Percentiles rank a stretch among this genome's conserved stretches.
Evolutionary conservation across 768 basidiomycete genomes (phyloP).

Genomic region (Xerocomellus dryophilus): DNA sequence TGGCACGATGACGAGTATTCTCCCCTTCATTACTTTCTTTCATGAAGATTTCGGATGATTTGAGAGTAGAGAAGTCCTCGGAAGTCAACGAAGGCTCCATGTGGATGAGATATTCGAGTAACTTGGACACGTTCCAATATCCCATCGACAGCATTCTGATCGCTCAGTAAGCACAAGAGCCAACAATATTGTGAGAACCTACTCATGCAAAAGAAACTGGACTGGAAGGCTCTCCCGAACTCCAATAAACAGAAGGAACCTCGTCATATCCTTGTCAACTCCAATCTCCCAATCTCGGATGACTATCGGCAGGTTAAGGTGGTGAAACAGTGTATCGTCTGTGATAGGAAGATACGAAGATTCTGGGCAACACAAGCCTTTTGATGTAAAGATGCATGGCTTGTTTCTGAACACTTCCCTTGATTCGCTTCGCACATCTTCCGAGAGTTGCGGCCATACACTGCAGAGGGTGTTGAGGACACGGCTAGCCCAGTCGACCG

Average conservation of each 20-base stretch:
- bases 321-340: conserved; percentile 39
- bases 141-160: neutral
- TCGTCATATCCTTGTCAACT: neutral
- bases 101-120: neutral
- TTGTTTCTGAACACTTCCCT: conserved; percentile 31
- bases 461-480: conserved; percentile 61
- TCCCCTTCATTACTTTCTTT: conserved; percentile 30
- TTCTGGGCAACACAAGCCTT: conserved; percentile 63
- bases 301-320: neutral
- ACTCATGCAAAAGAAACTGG: neutral
- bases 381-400: conserved; percentile 43
- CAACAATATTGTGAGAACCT: neutral
- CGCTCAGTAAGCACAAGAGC: neutral
- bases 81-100: neutral
- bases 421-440: conserved; percentile 31
- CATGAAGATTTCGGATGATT: neutral
- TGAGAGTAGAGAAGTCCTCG: neutral
- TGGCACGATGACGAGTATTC: conserved; percentile 50
- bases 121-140: neutral
- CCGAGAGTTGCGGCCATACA: conserved; percentile 63
- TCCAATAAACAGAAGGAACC: neutral
- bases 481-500: conserved; percentile 72
- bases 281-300: conserved; percentile 35
- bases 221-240: neutral
- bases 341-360: conserved; percentile 80